A percentile compares a stretch with the other conserved stretches of the same genome.
These are phyloP conservation scores for Rossbeevera mucosa DNA, from an alignment of 768 basidiomycete species.

Conservation along the genomic window DNA sequence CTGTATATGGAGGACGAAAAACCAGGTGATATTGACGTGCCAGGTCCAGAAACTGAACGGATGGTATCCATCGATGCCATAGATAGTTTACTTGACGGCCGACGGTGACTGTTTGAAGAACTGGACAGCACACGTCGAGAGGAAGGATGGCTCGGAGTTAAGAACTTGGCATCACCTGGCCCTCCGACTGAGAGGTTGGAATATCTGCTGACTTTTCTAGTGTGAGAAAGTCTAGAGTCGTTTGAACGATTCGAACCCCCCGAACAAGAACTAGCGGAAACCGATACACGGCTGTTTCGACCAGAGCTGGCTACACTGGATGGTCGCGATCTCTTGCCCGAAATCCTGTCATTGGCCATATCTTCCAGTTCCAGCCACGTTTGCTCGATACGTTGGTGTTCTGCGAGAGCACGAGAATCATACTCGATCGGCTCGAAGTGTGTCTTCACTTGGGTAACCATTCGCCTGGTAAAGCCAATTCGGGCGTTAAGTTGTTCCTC, in stretches of 20 bases:
- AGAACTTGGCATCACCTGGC: slow-evolving; percentile 38
- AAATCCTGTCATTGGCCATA: slow-evolving; percentile 69
- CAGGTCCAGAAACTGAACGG: slow-evolving; percentile 70
- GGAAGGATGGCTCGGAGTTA: slow-evolving; percentile 41
- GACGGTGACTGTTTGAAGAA: slow-evolving; percentile 39
- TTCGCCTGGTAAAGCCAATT: slow-evolving; percentile 55
- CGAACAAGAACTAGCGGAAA: slow-evolving; percentile 35
- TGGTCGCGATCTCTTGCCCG: slow-evolving; percentile 59
- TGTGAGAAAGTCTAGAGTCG: slow-evolving; percentile 11
- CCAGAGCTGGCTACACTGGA: slow-evolving; percentile 63
- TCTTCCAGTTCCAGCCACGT: slow-evolving; percentile 79
- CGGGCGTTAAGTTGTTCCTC: slow-evolving; percentile 65
- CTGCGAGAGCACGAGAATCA: slow-evolving; percentile 57
- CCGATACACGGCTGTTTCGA: slow-evolving; percentile 52
- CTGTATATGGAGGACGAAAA: slow-evolving; percentile 40
- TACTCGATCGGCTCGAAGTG: slow-evolving; percentile 41
- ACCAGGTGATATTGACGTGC: slow-evolving; percentile 34
- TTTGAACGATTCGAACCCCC: slow-evolving; percentile 16
- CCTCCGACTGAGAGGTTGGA: slow-evolving; percentile 28
- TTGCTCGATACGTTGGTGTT: slow-evolving; percentile 65
- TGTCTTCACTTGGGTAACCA: slow-evolving; percentile 44
- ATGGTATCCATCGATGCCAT: slow-evolving; percentile 37
- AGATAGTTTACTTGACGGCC: slow-evolving; percentile 59
- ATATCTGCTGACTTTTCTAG: slow-evolving; percentile 27
- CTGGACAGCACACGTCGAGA: slow-evolving; percentile 50